Percentiles rank a stretch among this genome's conserved stretches.
Conservation (phyloP, 164 flowering plant species). For the Platanus orientalis region DNA sequence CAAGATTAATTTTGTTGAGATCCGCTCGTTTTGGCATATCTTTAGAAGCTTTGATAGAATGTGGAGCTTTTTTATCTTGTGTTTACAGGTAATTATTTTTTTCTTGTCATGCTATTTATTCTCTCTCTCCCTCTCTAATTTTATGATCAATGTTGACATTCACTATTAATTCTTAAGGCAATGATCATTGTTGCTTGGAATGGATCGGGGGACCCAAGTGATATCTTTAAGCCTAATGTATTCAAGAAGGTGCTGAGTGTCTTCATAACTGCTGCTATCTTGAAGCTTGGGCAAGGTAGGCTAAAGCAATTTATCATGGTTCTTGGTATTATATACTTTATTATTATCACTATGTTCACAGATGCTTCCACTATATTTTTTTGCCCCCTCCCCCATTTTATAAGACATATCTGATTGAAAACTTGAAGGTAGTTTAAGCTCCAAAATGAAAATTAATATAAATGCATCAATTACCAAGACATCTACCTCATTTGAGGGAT, state of each 20-base stretch:
- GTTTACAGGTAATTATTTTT: slow-evolving; percentile 60
- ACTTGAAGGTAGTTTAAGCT: too few species aligned
- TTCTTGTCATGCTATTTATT: too few species aligned
- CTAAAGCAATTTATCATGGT: too few species aligned
- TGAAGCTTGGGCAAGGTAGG: slow-evolving; percentile 95
- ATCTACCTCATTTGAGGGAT: too few species aligned
- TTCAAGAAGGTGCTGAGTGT: slow-evolving; percentile 82
- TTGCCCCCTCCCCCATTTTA: too few species aligned
- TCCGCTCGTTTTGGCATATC: slow-evolving; percentile 88
- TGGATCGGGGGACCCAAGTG: slow-evolving; percentile 60
- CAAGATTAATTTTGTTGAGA: slow-evolving; percentile 91
- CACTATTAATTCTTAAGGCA: slow-evolving; percentile 36
- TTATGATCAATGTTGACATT: slow-evolving; percentile 5
- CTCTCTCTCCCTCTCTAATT: slow-evolving; percentile 4
- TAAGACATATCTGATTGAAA: too few species aligned
- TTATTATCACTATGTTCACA: too few species aligned
- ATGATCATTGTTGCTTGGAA: slow-evolving; percentile 98
- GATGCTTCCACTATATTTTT: too few species aligned
- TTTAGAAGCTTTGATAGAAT: slow-evolving; percentile 93
- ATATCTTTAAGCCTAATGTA: slow-evolving; percentile 51
- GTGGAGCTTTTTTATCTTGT: slow-evolving; percentile 88
- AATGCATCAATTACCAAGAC: too few species aligned
- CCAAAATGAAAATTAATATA: too few species aligned
- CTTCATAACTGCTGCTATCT: slow-evolving; percentile 89
- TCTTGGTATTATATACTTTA: too few species aligned